Conservation (phyloP, 2,329 filamentous ascomycete species). For the Mycocentrospora acerina region DNA sequence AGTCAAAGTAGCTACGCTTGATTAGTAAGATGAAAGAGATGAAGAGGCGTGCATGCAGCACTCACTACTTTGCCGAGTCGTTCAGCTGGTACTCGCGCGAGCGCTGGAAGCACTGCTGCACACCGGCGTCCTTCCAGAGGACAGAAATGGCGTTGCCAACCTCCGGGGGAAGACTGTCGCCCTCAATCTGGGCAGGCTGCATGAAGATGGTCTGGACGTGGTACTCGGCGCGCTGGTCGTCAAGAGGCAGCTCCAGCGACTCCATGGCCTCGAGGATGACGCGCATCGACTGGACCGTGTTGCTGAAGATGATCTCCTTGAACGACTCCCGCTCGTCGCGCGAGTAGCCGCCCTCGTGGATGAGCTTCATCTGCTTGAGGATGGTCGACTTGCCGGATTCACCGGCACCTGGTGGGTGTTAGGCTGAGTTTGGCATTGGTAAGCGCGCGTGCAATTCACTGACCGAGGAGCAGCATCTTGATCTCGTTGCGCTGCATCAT, state of each 20-base stretch:
- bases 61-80: constrained; percentile 93
- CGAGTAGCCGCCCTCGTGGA: constrained; percentile 98
- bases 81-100: constrained; percentile 96
- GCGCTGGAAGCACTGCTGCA: constrained; percentile 93
- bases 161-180: constrained; percentile 89
- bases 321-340: constrained; percentile 76
- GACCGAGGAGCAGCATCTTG: constrained; percentile 99
- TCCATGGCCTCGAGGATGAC: constrained; percentile 71
- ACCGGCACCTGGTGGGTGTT: constrained; percentile 72
- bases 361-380: constrained; percentile 98
- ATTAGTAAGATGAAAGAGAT: no score
- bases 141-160: constrained; percentile 91
- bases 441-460: constrained; percentile 41
- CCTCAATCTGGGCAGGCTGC: constrained; percentile 95
- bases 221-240: constrained; percentile 91
- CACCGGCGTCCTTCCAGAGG: constrained; percentile 88
- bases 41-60: no score
- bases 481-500: constrained; percentile 99
- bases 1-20: constrained; percentile 83
- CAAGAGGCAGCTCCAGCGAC: constrained; percentile 74
- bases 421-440: constrained; percentile 21
- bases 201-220: constrained; percentile 99
- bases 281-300: constrained; percentile 70
- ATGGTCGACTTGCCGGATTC: constrained; percentile 97
- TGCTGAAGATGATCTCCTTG: constrained; percentile 73